phyloP scores from a whole-genome alignment of 2,329 filamentous ascomycete genomes.

The Xylaria arbuscula region DNA sequence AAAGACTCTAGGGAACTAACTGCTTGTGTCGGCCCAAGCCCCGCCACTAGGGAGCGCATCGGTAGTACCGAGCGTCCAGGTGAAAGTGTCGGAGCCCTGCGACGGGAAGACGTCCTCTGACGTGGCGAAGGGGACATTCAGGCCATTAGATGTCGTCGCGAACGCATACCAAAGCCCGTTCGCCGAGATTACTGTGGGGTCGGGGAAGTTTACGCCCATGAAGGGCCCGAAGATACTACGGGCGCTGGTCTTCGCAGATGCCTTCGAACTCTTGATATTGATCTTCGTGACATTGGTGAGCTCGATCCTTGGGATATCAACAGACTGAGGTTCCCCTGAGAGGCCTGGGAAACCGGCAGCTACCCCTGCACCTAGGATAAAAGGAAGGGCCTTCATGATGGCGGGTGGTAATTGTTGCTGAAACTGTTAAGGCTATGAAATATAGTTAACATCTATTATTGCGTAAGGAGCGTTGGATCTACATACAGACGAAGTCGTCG shows the following conservation, averaged over 20 bases:
- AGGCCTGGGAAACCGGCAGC: constrained; percentile 3
- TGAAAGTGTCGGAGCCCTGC: constrained; percentile 12
- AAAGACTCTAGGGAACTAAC: too few relatives aligned
- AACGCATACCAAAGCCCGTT: constrained; percentile 47
- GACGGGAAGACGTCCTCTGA: constrained; percentile 40
- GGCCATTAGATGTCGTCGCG: constrained; percentile 43
- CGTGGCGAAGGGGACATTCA: constrained; percentile 45
- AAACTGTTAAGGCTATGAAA: too few relatives aligned
- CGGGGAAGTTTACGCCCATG: constrained; percentile 45
- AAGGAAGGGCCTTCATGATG: constrained; percentile 8
- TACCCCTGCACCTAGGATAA: constrained; percentile 4
- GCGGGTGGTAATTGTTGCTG: not conserved
- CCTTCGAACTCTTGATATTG: not conserved
- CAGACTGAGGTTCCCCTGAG: not conserved
- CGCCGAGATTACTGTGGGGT: constrained; percentile 45
- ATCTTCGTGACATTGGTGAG: constrained; percentile 20
- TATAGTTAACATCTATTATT: too few relatives aligned
- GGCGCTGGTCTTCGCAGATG: not conserved
- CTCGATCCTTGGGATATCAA: constrained; percentile 3
- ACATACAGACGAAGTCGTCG: too few relatives aligned
- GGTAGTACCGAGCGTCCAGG: constrained; percentile 43
- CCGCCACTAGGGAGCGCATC: constrained; percentile 45
- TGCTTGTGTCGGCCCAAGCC: constrained; percentile 41
- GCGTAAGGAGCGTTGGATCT: too few relatives aligned
- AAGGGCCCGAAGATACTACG: constrained; percentile 40